Conservation (phyloP, 306 rosid species). For the Adenanthera pavonina region DNA sequence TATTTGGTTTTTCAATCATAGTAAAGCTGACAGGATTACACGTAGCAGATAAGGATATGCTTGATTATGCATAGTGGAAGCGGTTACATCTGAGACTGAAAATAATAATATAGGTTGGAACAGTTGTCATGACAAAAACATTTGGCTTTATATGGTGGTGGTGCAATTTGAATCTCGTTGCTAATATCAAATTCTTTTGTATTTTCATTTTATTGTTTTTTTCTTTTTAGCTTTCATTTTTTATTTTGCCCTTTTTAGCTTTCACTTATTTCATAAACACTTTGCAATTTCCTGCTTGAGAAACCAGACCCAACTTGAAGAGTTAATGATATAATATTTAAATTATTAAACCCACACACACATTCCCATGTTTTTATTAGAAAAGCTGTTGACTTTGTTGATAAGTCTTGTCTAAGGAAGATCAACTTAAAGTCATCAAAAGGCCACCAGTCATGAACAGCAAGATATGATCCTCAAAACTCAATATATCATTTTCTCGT, state of each 20-base stretch:
- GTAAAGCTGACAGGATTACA: not conserved
- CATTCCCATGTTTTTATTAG: too few species aligned
- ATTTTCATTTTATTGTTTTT: fast-evolving
- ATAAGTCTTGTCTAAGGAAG: too few species aligned
- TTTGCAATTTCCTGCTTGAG: not conserved
- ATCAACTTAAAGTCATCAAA: too few species aligned
- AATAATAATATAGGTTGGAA: not conserved
- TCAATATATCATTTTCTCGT: not conserved
- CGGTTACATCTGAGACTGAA: not conserved
- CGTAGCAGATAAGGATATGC: not conserved
- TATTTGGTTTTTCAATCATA: not conserved
- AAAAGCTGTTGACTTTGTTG: too few species aligned
- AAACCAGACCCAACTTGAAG: not conserved
- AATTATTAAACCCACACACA: too few species aligned
- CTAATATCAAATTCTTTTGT: not conserved
- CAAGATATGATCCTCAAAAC: not conserved
- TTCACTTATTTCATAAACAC: not conserved
- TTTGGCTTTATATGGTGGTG: not conserved
- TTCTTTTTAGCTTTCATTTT: not conserved
- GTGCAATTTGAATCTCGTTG: not conserved
- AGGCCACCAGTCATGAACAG: not conserved
- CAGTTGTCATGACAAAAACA: not conserved
- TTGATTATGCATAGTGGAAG: not conserved
- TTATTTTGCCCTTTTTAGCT: too few species aligned
- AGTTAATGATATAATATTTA: not conserved